A percentile compares a stretch with the other conserved stretches of the same genome.
Evolutionary conservation across 2,329 filamentous ascomycete species (phyloP).

Genomic region (Xylariales sp.): DNA sequence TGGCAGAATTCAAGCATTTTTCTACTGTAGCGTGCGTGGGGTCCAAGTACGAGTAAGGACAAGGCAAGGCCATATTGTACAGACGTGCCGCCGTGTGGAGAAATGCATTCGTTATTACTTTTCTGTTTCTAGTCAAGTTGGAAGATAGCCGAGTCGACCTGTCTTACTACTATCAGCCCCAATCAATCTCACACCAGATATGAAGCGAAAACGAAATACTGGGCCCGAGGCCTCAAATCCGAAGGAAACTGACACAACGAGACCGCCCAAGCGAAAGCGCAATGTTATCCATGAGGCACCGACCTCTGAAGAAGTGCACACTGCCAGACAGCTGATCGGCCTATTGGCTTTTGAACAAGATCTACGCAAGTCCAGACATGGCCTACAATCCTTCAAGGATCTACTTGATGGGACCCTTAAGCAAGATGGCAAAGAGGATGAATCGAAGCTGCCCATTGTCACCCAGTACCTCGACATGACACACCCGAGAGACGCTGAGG

Average conservation of each 20-base stretch:
- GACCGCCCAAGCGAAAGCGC: slow-evolving; percentile 42
- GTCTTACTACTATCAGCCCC: no score
- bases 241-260: slow-evolving; percentile 9
- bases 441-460: slow-evolving; percentile 53
- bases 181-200: no score
- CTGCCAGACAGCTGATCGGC: slow-evolving; percentile 62
- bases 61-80: no score
- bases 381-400: slow-evolving; percentile 69
- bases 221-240: slow-evolving; percentile 27
- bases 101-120: no score
- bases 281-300: slow-evolving; percentile 46
- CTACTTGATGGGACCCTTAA: slow-evolving; percentile 62
- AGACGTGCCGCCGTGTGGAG: no score
- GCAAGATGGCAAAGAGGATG: slow-evolving; percentile 41
- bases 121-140: no score
- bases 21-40: no score
- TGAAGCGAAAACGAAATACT: slow-evolving; percentile 34
- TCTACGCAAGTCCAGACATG: slow-evolving; percentile 61
- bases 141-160: no score
- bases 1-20: no score
- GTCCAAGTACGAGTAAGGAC: no score
- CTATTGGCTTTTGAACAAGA: slow-evolving; percentile 70
- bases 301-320: slow-evolving; percentile 57
- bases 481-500: slow-evolving; percentile 44
- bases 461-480: slow-evolving; percentile 62